Evolutionary conservation across 805 yeast species (phyloP).

Genomic region (Sugiyamaella boreocaroliniensis): DNA sequence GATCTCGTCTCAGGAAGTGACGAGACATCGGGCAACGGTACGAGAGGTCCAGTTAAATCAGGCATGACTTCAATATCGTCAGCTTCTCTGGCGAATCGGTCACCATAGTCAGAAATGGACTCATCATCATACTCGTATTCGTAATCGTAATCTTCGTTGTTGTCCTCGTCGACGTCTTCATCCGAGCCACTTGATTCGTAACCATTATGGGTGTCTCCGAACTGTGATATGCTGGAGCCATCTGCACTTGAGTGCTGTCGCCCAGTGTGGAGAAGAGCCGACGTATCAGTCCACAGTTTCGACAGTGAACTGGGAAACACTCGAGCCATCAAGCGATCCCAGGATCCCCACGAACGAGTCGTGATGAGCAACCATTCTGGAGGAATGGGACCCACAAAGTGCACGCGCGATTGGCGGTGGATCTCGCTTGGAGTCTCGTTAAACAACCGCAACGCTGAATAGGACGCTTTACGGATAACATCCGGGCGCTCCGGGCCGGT

Average conservation of each 20-base stretch:
- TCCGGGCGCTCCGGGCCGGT: background rate
- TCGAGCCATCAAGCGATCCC: background rate
- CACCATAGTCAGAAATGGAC: background rate
- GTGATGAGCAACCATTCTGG: conserved; percentile 17
- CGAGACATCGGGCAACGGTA: background rate
- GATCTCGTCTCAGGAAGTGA: background rate
- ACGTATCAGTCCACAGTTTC: background rate
- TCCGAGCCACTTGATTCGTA: background rate
- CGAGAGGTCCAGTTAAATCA: background rate
- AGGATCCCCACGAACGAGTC: conserved; percentile 11
- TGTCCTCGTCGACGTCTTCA: background rate
- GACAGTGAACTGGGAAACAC: conserved; percentile 9
- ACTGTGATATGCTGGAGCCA: too few species aligned
- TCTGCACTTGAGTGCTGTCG: background rate
- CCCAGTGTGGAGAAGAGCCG: background rate
- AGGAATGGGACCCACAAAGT: conserved; percentile 32
- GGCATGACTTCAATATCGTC: background rate
- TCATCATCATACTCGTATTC: background rate
- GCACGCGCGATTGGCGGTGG: conserved; percentile 26
- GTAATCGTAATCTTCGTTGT: background rate
- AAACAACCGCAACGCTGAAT: conserved; percentile 29
- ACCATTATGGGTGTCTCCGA: background rate
- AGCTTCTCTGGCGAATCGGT: background rate
- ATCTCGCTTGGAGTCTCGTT: conserved; percentile 24
- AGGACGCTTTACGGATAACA: conserved; percentile 19